Evolutionary conservation across 805 yeast genomes (phyloP).

Genomic region (Candida vaughaniae): DNA sequence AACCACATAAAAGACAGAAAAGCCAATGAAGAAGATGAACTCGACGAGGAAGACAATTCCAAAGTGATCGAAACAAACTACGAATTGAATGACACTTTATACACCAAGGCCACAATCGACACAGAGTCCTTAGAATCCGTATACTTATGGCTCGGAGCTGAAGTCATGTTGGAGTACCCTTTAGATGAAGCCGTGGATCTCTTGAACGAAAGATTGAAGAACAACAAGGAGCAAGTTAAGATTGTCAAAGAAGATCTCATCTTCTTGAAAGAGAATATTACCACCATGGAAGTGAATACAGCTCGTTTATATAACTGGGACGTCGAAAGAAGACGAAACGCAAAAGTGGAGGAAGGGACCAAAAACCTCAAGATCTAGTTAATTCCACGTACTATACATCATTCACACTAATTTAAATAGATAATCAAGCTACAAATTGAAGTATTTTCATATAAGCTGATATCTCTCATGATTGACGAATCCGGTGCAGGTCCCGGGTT

Average conservation of each 20-base stretch:
- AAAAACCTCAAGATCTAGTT: conserved; percentile 13
- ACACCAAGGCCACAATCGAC: conserved; percentile 74
- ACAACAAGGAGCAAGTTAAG: conserved; percentile 57
- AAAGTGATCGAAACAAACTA: conserved; percentile 64
- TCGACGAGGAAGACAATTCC: conserved; percentile 23
- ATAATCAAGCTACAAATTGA: too few species aligned
- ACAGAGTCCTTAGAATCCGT: conserved; percentile 58
- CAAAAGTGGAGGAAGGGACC: conserved; percentile 16
- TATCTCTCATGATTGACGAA: too few species aligned
- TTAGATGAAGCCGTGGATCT: conserved; percentile 80
- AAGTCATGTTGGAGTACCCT: conserved; percentile 94
- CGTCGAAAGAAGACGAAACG: conserved; percentile 63
- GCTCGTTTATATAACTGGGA: conserved; percentile 92
- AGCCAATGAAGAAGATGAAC: conserved; percentile 26
- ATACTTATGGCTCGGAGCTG: conserved; percentile 96
- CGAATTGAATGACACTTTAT: conserved; percentile 90
- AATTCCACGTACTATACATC: too few species aligned
- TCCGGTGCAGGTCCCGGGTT: too few species aligned
- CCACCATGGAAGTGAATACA: conserved; percentile 97
- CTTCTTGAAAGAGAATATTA: conserved; percentile 81
- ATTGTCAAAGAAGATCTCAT: conserved; percentile 82
- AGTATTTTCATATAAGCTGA: too few species aligned
- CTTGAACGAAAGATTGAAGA: conserved; percentile 57
- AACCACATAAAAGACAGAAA: conserved; percentile 53
- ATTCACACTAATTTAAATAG: too few species aligned